phyloP scores from a whole-genome alignment of 208 protist species.

The Herpetomonas samuelpessoai region DNA sequence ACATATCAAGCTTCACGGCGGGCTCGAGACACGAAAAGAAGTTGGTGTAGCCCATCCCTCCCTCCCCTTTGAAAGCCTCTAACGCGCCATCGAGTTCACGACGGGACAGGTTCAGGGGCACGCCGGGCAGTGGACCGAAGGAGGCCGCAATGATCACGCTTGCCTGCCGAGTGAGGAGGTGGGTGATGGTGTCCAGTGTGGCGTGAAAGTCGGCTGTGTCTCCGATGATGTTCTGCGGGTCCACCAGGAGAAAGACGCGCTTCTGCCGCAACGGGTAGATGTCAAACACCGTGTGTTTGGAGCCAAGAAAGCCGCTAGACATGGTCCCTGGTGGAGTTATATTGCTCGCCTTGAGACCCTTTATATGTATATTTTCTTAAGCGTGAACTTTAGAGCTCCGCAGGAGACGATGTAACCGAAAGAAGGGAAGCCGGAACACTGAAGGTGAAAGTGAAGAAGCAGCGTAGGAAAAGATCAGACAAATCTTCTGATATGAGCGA shows the following conservation, averaged over 20 bases:
- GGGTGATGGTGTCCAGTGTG: slow-evolving; percentile 58
- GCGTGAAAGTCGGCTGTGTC: slow-evolving; percentile 45
- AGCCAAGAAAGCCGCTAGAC: slow-evolving; percentile 47
- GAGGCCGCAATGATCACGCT: slow-evolving; percentile 58
- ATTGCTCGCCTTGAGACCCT: no score
- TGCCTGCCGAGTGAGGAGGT: slow-evolving; percentile 51
- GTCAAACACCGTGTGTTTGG: slow-evolving; percentile 70
- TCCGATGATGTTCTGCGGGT: slow-evolving; percentile 60
- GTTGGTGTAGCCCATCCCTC: slow-evolving; percentile 63
- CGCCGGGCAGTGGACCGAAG: slow-evolving; percentile 49
- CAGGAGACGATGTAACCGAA: no score
- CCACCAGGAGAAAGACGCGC: slow-evolving; percentile 57
- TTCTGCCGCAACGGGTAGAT: slow-evolving; percentile 74
- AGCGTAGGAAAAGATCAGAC: slow-evolving; percentile 6
- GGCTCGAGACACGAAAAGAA: slow-evolving; percentile 52
- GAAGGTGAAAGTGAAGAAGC: no score
- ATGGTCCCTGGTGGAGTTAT: no score
- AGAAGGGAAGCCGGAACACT: no score
- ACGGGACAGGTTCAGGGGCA: slow-evolving; percentile 38
- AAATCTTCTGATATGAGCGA: background rate
- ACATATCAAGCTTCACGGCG: slow-evolving; percentile 46
- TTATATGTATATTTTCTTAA: no score
- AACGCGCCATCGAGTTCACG: slow-evolving; percentile 45
- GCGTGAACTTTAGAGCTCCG: no score
- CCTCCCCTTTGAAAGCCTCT: slow-evolving; percentile 60